Conservation (phyloP, 805 yeast genomes). For the Blastobotrys chiropterorum region DNA sequence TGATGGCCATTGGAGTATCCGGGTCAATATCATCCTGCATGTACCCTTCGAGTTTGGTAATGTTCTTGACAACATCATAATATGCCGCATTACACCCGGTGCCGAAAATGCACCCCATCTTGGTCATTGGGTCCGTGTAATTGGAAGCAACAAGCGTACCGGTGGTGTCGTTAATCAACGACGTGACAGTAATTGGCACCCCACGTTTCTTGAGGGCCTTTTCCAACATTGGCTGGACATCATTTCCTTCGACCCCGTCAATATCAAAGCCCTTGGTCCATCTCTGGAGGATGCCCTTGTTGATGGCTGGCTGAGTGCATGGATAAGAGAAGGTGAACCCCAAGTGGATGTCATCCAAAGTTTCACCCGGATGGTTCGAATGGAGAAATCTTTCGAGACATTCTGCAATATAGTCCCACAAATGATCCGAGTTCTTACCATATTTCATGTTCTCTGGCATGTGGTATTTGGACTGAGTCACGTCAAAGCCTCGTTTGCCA, state of each 20-base stretch:
- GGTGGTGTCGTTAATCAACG: slow-evolving; percentile 93
- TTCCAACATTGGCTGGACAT: slow-evolving; percentile 89
- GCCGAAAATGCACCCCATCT: slow-evolving; percentile 95
- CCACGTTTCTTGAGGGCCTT: slow-evolving; percentile 54
- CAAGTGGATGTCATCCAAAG: slow-evolving; percentile 54
- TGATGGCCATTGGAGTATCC: slow-evolving; percentile 83
- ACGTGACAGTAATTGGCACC: slow-evolving; percentile 81
- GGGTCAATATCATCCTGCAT: slow-evolving; percentile 55
- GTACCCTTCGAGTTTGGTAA: slow-evolving; percentile 76
- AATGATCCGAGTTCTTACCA: slow-evolving; percentile 59
- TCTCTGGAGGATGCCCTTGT: slow-evolving; percentile 81
- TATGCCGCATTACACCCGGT: slow-evolving; percentile 98
- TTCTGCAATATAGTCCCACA: slow-evolving; percentile 83
- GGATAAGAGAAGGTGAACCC: slow-evolving; percentile 97
- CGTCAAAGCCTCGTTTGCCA: slow-evolving; percentile 80
- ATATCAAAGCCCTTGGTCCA: slow-evolving; percentile 99
- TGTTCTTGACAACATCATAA: slow-evolving; percentile 64
- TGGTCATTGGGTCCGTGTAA: slow-evolving; percentile 81
- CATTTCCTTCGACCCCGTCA: slow-evolving; percentile 86
- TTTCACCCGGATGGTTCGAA: slow-evolving; percentile 47
- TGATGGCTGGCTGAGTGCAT: slow-evolving; percentile 63
- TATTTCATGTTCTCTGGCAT: slow-evolving; percentile 76
- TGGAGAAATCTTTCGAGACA: slow-evolving; percentile 66
- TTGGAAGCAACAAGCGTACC: slow-evolving; percentile 95
- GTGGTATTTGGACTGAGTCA: slow-evolving; percentile 78